Conservation (phyloP, 2,329 filamentous ascomycete genomes). For the Cercospora canescens region DNA sequence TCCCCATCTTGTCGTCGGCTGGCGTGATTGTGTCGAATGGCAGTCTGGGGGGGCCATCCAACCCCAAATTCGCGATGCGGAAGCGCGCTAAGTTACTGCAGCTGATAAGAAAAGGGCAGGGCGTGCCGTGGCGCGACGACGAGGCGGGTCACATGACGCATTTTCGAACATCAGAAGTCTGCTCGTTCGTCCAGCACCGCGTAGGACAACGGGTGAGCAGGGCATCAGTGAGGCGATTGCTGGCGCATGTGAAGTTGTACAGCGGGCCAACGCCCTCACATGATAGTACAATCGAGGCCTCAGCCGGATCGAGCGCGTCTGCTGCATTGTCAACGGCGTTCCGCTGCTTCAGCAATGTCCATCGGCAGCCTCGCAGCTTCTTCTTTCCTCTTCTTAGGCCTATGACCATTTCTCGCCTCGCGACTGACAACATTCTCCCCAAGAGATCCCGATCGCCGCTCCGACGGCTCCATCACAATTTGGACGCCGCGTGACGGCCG, state of each 20-base stretch:
- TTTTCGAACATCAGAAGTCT: background rate
- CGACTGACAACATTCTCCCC: background rate
- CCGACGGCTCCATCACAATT: background rate
- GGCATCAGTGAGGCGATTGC: conserved; percentile 2
- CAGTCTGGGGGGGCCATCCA: background rate
- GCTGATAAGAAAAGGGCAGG: background rate
- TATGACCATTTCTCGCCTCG: background rate
- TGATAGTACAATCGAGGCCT: background rate
- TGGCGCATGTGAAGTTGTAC: conserved; percentile 7
- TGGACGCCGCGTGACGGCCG: background rate
- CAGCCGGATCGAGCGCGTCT: background rate
- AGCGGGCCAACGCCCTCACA: background rate
- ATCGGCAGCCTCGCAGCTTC: conserved; percentile 1
- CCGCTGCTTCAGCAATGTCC: conserved; percentile 5
- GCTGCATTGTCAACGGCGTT: background rate
- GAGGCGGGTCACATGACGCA: conserved; percentile 4
- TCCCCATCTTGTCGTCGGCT: conserved; percentile 67
- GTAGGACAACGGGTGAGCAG: background rate
- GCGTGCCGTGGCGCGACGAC: background rate
- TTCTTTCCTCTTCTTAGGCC: background rate
- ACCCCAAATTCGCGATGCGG: conserved; percentile 1
- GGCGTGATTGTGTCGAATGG: conserved; percentile 6
- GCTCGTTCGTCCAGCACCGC: background rate
- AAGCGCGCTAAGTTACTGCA: background rate
- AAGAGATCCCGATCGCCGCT: background rate